These are phyloP conservation scores for Fomitopsis pinicola DNA, from an alignment of 1,284 basidiomycete genomes.

Conservation along the genomic window DNA sequence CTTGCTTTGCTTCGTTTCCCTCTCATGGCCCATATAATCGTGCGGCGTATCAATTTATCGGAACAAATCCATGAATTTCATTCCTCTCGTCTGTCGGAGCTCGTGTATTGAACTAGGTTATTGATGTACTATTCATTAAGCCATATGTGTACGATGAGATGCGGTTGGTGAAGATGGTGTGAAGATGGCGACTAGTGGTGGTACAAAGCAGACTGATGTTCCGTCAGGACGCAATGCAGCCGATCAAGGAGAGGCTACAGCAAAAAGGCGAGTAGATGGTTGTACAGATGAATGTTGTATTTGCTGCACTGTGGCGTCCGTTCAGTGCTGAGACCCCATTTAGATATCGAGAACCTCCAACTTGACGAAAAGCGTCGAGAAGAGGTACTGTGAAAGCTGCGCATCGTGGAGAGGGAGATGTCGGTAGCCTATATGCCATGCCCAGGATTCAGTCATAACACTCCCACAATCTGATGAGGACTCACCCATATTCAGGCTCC, in stretches of 20 bases:
- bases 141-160: not conserved
- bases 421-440: constrained; percentile 62
- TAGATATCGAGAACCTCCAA: constrained; percentile 42
- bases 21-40: not conserved
- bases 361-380: constrained; percentile 83
- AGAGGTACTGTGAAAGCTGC: constrained; percentile 80
- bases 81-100: not conserved
- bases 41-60: not conserved
- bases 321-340: not conserved
- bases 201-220: not conserved
- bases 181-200: not conserved
- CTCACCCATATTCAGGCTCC: constrained; percentile 66
- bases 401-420: constrained; percentile 84
- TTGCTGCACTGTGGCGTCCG: not conserved
- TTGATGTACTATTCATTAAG: not conserved
- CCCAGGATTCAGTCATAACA: not conserved
- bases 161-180: not conserved
- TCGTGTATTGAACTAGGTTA: not conserved
- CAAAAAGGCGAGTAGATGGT: not conserved
- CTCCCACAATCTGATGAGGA: not conserved
- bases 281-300: not conserved
- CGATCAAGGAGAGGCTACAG: not conserved
- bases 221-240: too few species aligned
- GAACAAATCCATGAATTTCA: not conserved
- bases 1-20: not conserved